Evolutionary conservation across 768 basidiomycete genomes (phyloP), one percentile per base, ranked within the genome.

Genomic region (Podaxis rugospora): DNA sequence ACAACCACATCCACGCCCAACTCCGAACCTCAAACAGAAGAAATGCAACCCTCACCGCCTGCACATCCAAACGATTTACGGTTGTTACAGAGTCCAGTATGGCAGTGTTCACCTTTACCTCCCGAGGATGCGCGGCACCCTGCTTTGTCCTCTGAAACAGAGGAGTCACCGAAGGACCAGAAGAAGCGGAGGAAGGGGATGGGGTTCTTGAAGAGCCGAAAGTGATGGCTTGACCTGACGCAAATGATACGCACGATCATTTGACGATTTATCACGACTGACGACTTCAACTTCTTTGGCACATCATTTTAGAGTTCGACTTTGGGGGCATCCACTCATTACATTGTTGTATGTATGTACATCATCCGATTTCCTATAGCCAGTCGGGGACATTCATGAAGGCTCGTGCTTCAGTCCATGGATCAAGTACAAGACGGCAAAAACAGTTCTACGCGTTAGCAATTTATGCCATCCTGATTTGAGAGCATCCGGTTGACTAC

Each of bases 31-130:
- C 21, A 21, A 49, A 11, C 36, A 13, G 36, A 54, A 3, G 35
- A 37, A 39, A 54, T 54, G 37, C 21, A 51, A n/a, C 59, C 51
- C 2, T 60, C 59, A 11, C 42, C 59, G 5, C 51, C 39, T 36
- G 52, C 59, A 7, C 18, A 61, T 46, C 59, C 52, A 13, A 21
- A 49, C 5, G 59, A 61, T 37, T 25, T 55, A 10, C 59, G 53
- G 21, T n/a, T 61, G 16, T 46, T 61, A 18, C 59, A 61, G 21
- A 61, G 59, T n/a, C 59, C 59, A 9, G 14, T 61, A 9, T 61
- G 51, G 59, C 18, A 61, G 40, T 39, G 46, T 18, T 61, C 59
- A 14, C 59, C 59, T 11, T 49, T 61, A 25, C 59, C 59, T 5
- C 51, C 59, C 5, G 59, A 61, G 23, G 35, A 61, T 10, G 32